A percentile compares a stretch with the other conserved stretches of the same genome.
These are phyloP conservation scores for Ichthyophthirius multifiliis DNA, from an alignment of 169 alveolate species.

Conservation along the genomic window DNA sequence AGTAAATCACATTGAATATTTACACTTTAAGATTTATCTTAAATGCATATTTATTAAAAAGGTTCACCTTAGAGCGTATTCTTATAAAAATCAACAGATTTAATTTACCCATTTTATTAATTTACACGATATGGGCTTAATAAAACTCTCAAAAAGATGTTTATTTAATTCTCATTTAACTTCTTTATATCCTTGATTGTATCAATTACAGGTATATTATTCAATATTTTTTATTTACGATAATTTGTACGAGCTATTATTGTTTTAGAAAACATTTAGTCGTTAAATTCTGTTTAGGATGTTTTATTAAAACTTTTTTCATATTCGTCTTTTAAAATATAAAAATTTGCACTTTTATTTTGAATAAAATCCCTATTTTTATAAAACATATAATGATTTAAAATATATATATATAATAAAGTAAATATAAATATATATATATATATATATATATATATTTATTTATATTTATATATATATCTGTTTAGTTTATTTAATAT, in stretches of 20 bases:
- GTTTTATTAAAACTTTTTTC: conserved; percentile 3
- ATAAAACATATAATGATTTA: conserved; percentile 8
- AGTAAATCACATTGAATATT: conserved; percentile 35
- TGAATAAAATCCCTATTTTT: conserved; percentile 43
- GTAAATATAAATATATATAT: background rate
- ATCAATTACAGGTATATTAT: background rate
- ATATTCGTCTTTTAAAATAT: conserved; percentile 19
- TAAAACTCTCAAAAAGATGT: conserved; percentile 26
- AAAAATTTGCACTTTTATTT: background rate
- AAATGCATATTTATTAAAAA: conserved; percentile 23
- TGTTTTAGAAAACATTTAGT: background rate
- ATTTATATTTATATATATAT: conserved; percentile 4
- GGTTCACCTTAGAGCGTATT: conserved; percentile 29
- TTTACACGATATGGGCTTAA: conserved; percentile 25
- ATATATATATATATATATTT: conserved; percentile 22
- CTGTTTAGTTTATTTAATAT: background rate
- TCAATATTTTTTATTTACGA: background rate
- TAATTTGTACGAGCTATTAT: background rate
- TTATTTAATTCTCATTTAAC: background rate
- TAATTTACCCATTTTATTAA: background rate
- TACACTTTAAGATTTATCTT: background rate
- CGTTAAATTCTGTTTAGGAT: background rate
- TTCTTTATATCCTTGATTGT: background rate
- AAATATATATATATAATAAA: background rate
- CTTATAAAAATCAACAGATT: background rate